These are phyloP conservation scores for Marasmius sp. DNA, from an alignment of 1,284 basidiomycete species.

Conservation along the genomic window DNA sequence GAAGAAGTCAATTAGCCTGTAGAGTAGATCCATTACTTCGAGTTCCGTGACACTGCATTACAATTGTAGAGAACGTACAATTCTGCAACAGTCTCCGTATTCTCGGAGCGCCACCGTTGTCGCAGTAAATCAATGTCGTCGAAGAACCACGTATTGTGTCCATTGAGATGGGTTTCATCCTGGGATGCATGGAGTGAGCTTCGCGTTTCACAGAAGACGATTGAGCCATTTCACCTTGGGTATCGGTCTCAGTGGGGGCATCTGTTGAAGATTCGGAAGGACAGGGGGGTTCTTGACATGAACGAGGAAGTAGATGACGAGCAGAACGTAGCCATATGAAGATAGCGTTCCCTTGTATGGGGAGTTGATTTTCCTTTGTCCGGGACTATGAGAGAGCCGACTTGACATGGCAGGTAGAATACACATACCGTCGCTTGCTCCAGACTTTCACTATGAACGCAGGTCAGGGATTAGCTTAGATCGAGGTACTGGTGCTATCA, in stretches of 20 bases:
- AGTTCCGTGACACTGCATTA: neutral
- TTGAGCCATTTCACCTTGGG: slow-evolving; percentile 46
- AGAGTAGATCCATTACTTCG: slow-evolving; percentile 11
- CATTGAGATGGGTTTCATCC: slow-evolving; percentile 86
- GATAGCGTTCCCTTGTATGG: slow-evolving; percentile 96
- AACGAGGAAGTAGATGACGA: slow-evolving; percentile 96
- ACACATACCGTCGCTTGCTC: slow-evolving; percentile 85
- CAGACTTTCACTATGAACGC: slow-evolving; percentile 86
- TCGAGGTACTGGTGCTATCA: slow-evolving; percentile 6
- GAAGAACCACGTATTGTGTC: slow-evolving; percentile 93
- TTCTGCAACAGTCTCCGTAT: slow-evolving; percentile 91
- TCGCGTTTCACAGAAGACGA: slow-evolving; percentile 11
- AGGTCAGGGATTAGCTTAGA: slow-evolving; percentile 7
- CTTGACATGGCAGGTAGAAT: neutral
- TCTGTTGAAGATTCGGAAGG: slow-evolving; percentile 88
- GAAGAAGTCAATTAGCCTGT: slow-evolving; percentile 95
- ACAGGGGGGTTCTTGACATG: slow-evolving; percentile 97
- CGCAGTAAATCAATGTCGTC: slow-evolving; percentile 93
- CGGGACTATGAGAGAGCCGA: neutral
- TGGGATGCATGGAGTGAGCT: slow-evolving; percentile 30
- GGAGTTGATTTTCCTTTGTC: slow-evolving; percentile 90
- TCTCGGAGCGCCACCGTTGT: slow-evolving; percentile 92
- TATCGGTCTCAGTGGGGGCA: slow-evolving; percentile 83
- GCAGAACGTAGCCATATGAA: slow-evolving; percentile 96
- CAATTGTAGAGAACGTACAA: slow-evolving; percentile 51